These are phyloP conservation scores for Emericellopsis cladophorae DNA, from an alignment of 2,329 filamentous ascomycete species.

Conservation along the genomic window DNA sequence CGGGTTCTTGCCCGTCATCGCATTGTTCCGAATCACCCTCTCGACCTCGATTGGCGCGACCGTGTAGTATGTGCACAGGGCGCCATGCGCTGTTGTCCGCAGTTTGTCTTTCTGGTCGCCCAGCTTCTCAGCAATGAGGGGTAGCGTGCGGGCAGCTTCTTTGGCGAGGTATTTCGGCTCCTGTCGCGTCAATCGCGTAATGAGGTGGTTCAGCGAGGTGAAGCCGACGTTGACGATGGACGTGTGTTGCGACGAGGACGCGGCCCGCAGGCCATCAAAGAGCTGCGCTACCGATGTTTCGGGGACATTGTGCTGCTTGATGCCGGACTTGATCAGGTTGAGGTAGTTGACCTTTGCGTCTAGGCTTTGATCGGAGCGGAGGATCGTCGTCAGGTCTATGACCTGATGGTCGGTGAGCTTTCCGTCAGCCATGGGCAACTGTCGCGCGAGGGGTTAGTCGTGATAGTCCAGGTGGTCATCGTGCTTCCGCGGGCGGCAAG, in stretches of 20 bases:
- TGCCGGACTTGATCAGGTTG: slow-evolving; percentile 68
- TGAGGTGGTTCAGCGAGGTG: slow-evolving; percentile 74
- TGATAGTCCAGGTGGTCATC: no score
- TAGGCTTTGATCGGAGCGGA: slow-evolving; percentile 50
- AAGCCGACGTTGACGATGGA: slow-evolving; percentile 73
- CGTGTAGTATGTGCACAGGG: slow-evolving; percentile 65
- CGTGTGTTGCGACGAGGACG: slow-evolving; percentile 64
- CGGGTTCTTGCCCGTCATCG: slow-evolving; percentile 68
- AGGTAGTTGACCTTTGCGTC: slow-evolving; percentile 62
- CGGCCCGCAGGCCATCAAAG: slow-evolving; percentile 70
- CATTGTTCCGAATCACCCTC: slow-evolving; percentile 62
- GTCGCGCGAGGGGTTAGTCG: not conserved
- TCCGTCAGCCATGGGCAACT: slow-evolving; percentile 31
- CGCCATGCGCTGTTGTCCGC: slow-evolving; percentile 59
- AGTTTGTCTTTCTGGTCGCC: slow-evolving; percentile 83
- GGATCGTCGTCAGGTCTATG: slow-evolving; percentile 35
- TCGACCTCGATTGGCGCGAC: slow-evolving; percentile 64
- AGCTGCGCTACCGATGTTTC: slow-evolving; percentile 58
- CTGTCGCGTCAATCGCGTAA: slow-evolving; percentile 77
- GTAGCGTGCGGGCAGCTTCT: slow-evolving; percentile 58
- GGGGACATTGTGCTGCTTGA: slow-evolving; percentile 86
- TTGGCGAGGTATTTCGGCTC: slow-evolving; percentile 62
- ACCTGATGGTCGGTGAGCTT: slow-evolving; percentile 48
- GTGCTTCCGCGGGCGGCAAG: no score
- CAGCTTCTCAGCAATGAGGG: slow-evolving; percentile 70